phyloP scores from a whole-genome alignment of 441 rosid genomes.

The Gossypium laxum region DNA sequence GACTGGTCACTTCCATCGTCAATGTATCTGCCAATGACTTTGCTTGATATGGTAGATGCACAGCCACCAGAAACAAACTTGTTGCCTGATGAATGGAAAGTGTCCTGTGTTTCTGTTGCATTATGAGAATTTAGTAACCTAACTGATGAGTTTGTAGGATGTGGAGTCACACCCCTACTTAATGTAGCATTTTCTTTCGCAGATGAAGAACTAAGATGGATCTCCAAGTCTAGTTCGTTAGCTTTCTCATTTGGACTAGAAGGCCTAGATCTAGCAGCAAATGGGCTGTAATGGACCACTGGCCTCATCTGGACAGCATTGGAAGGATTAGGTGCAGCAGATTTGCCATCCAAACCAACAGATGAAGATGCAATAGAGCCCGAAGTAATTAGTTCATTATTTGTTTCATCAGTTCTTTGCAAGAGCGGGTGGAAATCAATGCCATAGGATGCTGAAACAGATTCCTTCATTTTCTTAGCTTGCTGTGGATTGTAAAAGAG shows the following conservation, averaged over 20 bases:
- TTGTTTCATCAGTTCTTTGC: conserved; percentile 48
- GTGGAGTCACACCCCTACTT: conserved; percentile 21
- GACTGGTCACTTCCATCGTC: conserved; percentile 46
- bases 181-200: conserved; percentile 28
- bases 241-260: conserved; percentile 31
- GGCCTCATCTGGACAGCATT: conserved; percentile 28
- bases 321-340: conserved; percentile 29
- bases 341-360: conserved; percentile 30
- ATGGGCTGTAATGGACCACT: conserved; percentile 19
- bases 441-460: conserved; percentile 33
- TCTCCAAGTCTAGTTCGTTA: conserved; percentile 57
- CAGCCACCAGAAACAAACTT: conserved; percentile 25
- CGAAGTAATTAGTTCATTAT: conserved; percentile 19
- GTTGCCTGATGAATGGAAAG: conserved; percentile 17
- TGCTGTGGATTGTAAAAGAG: conserved; percentile 58
- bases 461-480: conserved; percentile 36
- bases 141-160: conserved; percentile 13
- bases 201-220: conserved; percentile 61
- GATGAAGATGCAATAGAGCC: conserved; percentile 25
- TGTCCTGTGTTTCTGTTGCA: conserved; percentile 24
- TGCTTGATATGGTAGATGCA: conserved; percentile 25
- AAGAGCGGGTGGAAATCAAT: conserved; percentile 85
- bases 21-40: conserved; percentile 24
- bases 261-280: conserved; percentile 22
- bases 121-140: conserved; percentile 21